Conservation (phyloP, 164 flowering plant species). For the Nymphaea thermarum region DNA sequence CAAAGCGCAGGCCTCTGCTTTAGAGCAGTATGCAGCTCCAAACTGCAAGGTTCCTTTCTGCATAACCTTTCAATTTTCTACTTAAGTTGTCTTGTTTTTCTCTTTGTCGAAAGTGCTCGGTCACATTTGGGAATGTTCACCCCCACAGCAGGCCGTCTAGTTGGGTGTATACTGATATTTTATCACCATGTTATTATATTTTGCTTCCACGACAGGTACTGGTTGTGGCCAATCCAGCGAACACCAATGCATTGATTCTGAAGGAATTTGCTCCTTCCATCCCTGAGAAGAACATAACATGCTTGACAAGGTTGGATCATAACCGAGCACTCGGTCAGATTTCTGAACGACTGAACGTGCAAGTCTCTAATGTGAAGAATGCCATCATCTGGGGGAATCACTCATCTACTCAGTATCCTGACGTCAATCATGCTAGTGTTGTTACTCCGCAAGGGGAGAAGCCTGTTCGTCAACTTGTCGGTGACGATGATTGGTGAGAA, state of each 20-base stretch:
- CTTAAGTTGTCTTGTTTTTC: too few relatives aligned
- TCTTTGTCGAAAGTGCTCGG: too few relatives aligned
- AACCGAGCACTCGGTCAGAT: slow-evolving; percentile 98
- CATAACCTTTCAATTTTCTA: not conserved
- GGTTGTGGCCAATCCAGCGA: slow-evolving; percentile 99
- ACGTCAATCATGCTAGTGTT: slow-evolving; percentile 56
- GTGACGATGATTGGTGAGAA: slow-evolving; percentile 74
- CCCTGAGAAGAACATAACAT: slow-evolving; percentile 68
- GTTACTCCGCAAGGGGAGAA: slow-evolving; percentile 67
- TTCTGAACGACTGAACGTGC: slow-evolving; percentile 85
- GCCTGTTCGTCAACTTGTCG: slow-evolving; percentile 74
- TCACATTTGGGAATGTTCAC: too few relatives aligned
- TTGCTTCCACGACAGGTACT: slow-evolving; percentile 47
- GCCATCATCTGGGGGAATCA: slow-evolving; percentile 97
- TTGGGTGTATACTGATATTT: too few relatives aligned
- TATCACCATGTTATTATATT: not conserved
- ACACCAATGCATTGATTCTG: slow-evolving; percentile 96
- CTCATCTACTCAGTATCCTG: slow-evolving; percentile 78
- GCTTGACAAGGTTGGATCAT: slow-evolving; percentile 90
- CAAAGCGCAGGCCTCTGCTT: slow-evolving; percentile 94
- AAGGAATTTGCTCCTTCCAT: slow-evolving; percentile 80
- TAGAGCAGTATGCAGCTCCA: slow-evolving; percentile 89
- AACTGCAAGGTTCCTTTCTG: slow-evolving; percentile 77
- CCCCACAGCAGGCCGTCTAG: too few relatives aligned
- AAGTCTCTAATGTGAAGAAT: slow-evolving; percentile 88